Base-by-base conservation (phyloP, 176 grass and related monocot species). In the Dendrocalamus sinicus region DNA sequence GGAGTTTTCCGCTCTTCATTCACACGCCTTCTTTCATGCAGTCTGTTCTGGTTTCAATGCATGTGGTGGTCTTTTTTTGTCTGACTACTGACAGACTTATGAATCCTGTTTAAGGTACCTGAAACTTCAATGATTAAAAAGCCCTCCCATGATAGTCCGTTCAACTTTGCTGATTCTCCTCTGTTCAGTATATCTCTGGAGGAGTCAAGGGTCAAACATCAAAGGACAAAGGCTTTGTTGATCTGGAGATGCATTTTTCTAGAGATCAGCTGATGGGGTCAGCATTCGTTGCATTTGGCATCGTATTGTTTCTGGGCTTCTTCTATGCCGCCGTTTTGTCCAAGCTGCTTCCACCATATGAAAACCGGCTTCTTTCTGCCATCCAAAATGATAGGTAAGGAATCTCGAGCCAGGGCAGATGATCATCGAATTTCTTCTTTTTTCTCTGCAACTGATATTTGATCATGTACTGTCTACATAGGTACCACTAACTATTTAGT, bases 331-430 rank as follows among this genome's bases (percentile, higher is more conserved):
- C 87, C 3, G 3, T 89, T 30, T 9, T 89, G 24, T 89, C 92
- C 84, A 94, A 91, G 89, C n/a, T 85, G 48, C 84, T 91, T 87
- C 81, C 84, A 75, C 65, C 81, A 46, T 89, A 70, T 65, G 77
- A 87, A 70, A 89, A 89, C 50, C 9, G 0, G 12, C 24, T 94
- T 75, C 65, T 94, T 13, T 83, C 73, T 58, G 72, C 84, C 9
- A 83, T 91, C 70, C 87, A 89, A 78, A 75, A 87, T 17, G 89
- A 91, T 80, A 84, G 92, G 92, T 82, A 82, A 69, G 67, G 67
- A 71, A 79, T 63, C 39, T n/a, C 54, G 50, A 67, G 32, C 12
- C 55, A 24, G 0, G 12, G 19, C 15, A 69, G 24, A 76, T 82
- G 24, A 22, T 24, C 10, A 35, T 35, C 11, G 30, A 37, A 17